These are phyloP conservation scores for Lumnitzera racemosa DNA, from an alignment of 345 rosid species.

Conservation along the genomic window DNA sequence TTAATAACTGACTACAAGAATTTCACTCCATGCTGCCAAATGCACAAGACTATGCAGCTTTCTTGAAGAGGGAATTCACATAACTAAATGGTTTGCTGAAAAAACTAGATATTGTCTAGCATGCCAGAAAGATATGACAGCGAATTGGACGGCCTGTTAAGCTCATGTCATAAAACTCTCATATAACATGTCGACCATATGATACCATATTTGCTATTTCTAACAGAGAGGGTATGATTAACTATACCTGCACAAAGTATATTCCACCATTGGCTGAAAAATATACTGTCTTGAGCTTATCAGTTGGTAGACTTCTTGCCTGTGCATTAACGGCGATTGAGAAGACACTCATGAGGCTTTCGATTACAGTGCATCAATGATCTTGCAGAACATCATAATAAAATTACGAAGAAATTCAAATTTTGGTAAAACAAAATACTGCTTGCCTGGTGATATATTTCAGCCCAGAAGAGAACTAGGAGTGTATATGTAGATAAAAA, in stretches of 20 bases:
- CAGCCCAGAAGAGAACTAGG: slow-evolving; percentile 97
- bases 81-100: too few species aligned
- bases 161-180: too few species aligned
- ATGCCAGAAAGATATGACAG: too few species aligned
- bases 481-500: slow-evolving; percentile 92
- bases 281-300: slow-evolving; percentile 13
- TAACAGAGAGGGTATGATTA: not conserved
- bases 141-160: too few species aligned
- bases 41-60: too few species aligned
- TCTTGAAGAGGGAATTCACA: too few species aligned
- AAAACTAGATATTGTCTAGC: too few species aligned
- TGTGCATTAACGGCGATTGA: slow-evolving; percentile 19
- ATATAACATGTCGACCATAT: too few species aligned
- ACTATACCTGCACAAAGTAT: slow-evolving; percentile 77
- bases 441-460: slow-evolving; percentile 97
- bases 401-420: not conserved
- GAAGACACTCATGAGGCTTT: not conserved
- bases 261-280: slow-evolving; percentile 44
- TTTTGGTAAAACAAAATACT: slow-evolving; percentile 2
- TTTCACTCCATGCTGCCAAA: too few species aligned
- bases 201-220: not conserved
- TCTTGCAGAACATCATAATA: too few species aligned
- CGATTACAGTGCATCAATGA: too few species aligned
- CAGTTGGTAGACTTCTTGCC: slow-evolving; percentile 42
- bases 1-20: too few species aligned